A percentile compares a stretch with the other conserved stretches of the same genome.
Conservation (phyloP, 164 flowering plant species). For the Macadamia tetraphylla region DNA sequence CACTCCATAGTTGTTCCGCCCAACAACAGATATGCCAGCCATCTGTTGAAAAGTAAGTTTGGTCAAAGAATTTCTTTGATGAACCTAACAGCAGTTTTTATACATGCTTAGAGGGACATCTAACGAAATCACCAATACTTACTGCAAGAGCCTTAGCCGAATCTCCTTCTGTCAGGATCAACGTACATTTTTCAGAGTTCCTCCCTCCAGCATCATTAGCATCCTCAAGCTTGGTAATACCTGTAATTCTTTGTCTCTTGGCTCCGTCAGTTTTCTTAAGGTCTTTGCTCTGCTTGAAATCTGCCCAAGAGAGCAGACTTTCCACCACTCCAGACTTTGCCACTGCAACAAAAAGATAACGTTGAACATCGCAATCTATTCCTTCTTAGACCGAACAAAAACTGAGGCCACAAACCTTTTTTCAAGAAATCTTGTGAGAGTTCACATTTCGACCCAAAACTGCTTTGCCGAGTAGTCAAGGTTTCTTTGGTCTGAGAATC, state of each 20-base stretch:
- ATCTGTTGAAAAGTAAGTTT: conserved; percentile 31
- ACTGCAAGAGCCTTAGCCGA: conserved; percentile 98
- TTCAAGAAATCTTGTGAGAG: conserved; percentile 62
- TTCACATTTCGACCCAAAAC: conserved; percentile 87
- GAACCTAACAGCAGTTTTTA: not conserved
- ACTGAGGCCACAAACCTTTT: conserved; percentile 42
- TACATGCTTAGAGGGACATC: not conserved
- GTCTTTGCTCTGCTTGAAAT: conserved; percentile 74
- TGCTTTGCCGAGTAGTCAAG: conserved; percentile 75
- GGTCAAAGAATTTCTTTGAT: not conserved
- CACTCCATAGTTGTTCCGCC: conserved; percentile 72
- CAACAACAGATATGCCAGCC: conserved; percentile 79
- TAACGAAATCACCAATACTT: conserved; percentile 19
- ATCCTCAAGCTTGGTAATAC: conserved; percentile 74
- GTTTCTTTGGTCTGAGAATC: conserved; percentile 99
- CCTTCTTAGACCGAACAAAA: not conserved
- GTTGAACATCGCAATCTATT: not conserved
- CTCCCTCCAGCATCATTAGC: conserved; percentile 84
- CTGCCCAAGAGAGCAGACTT: conserved; percentile 73
- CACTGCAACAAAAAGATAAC: conserved; percentile 33
- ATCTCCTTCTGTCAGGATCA: conserved; percentile 98
- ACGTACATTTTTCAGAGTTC: conserved; percentile 72
- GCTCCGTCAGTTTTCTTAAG: conserved; percentile 91
- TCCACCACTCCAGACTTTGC: conserved; percentile 74
- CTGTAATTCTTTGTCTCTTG: conserved; percentile 45